Evolutionary conservation across 2,329 filamentous ascomycete genomes (phyloP), one percentile per base, ranked within the genome.

Genomic region (Monosporascus sp.): DNA sequence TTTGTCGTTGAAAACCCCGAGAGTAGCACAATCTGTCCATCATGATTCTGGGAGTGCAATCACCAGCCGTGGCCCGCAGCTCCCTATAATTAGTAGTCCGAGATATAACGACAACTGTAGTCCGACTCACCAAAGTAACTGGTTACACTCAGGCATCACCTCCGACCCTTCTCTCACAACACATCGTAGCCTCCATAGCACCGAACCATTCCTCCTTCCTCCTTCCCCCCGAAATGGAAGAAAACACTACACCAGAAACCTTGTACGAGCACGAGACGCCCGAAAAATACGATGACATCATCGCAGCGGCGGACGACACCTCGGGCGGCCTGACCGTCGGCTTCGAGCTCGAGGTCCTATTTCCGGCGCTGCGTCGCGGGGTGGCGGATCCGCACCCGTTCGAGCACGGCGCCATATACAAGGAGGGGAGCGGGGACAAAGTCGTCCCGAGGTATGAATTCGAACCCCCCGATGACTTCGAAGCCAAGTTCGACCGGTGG

Each of bases 301-400:
- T 63, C 48, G 56, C 56, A 22, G 57, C 57, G 2, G 42, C 47
- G 4, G 52, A 65, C 36, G 62, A 63, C 22, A 52, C 47, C 4
- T 31, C 25, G 0, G 58, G 58, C 3, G 5, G 41, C 6, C 48
- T 65, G 8, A 65, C 64, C 14, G 63, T 60, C 37, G 64, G 63
- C 4, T 46, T 66, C 24, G 63, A 66, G 47, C 25, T 66, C 1
- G 62, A 66, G 44, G 65, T 66, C 44, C 51, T 65, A 17, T 9
- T 62, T 6, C 52, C 62, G 0, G 42, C 51, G 9, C 20, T 64
- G 9, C 22, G 17, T 5, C 5, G 18, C 0, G 4, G 5, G 0
- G 25, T 24, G 8, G 18, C 3, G 1, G 60, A 65, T 24, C 58
- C 58, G 1, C 39, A 59, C 11, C 57, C 55, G 5, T 44, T 54